Evolutionary conservation across 2,329 filamentous ascomycete species (phyloP).

Genomic region (Calonectria fujianensis): DNA sequence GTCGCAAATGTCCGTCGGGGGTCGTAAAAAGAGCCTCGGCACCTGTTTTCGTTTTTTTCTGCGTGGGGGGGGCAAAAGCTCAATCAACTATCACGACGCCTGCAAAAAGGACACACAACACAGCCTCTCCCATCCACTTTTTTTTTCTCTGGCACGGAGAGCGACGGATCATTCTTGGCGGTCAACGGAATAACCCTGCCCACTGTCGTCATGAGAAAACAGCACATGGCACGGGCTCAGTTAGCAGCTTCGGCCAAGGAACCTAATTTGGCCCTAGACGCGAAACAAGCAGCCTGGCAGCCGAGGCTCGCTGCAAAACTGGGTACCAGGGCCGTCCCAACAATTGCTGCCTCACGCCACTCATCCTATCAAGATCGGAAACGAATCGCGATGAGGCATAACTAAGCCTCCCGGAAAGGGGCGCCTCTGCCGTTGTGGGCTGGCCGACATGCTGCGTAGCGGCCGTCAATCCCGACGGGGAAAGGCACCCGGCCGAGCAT

Average conservation of each 20-base stretch:
- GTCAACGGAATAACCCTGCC: slow-evolving; percentile 26
- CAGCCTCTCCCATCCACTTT: slow-evolving; percentile 12
- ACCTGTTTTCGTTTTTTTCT: neutral
- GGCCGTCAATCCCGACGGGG: neutral
- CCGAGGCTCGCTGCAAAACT: slow-evolving; percentile 27
- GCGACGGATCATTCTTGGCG: slow-evolving; percentile 9
- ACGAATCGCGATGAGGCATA: neutral
- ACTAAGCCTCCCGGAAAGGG: too few species aligned
- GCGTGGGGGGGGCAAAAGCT: slow-evolving; percentile 18
- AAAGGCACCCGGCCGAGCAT: neutral
- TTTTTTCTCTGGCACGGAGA: slow-evolving; percentile 9
- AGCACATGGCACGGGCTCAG: slow-evolving; percentile 8
- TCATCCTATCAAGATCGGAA: neutral
- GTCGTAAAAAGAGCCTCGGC: slow-evolving; percentile 22
- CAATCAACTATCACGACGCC: neutral
- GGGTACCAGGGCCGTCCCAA: slow-evolving; percentile 16
- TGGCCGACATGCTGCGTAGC: neutral
- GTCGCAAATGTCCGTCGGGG: slow-evolving; percentile 17
- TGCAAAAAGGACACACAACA: neutral
- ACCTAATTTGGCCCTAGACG: slow-evolving; percentile 24
- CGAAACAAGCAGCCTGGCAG: neutral
- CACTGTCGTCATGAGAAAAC: slow-evolving; percentile 38
- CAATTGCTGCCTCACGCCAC: slow-evolving; percentile 31
- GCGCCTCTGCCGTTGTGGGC: neutral
- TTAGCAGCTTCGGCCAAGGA: slow-evolving; percentile 24